Base-by-base conservation (phyloP, 805 yeast species). In the Metschnikowia corniflorae region DNA sequence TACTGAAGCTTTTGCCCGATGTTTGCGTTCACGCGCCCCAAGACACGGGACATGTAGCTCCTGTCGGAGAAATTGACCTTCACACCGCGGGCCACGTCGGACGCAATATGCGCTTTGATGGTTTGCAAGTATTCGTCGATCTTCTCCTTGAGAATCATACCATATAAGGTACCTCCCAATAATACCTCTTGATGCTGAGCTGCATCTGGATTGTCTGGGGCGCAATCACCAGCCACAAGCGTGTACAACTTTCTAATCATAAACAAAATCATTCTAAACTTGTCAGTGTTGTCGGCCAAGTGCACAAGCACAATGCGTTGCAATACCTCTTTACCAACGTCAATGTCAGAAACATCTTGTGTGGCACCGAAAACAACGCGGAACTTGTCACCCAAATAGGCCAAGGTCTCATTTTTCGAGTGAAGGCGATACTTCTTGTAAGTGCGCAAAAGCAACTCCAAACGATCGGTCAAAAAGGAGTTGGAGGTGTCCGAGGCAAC, bases 201-300 rank as follows among this genome's bases (percentile, higher is more conserved):
- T 33, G 97, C 95, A 80, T 93, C 98, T 59, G 98, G 98, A 66
- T 93, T 93, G 63, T 93, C 98, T 13, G 96, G 91, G 35, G 89
- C 70, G 63, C 97, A 91, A 58, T 91, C 96, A 43, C 97, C 97
- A 24, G 96, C 96, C 29, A 91, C 97, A 47, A 93, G 73, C 0
- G 97, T 75, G 61, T 93, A 93, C 43, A 93, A 74, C 65, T 93
- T 93, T 72, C 97, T 79, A 54, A 93, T 81, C 97, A 93, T 93
- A 66, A 89, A 93, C 43, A 89, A 64, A 43, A 93, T 67, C 82
- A 89, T 71, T 55, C 87, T 75, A 63, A 86, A 88, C 66, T 93
- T 93, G 61, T 88, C 96, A 35, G 63, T 68, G 54, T 79, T 77
- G 46, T 78, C 72, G 17, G 75, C 74, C 49, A 93, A 71, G 60